Evolutionary conservation across 441 rosid genomes (phyloP).

Genomic region (Daphne laureola): DNA sequence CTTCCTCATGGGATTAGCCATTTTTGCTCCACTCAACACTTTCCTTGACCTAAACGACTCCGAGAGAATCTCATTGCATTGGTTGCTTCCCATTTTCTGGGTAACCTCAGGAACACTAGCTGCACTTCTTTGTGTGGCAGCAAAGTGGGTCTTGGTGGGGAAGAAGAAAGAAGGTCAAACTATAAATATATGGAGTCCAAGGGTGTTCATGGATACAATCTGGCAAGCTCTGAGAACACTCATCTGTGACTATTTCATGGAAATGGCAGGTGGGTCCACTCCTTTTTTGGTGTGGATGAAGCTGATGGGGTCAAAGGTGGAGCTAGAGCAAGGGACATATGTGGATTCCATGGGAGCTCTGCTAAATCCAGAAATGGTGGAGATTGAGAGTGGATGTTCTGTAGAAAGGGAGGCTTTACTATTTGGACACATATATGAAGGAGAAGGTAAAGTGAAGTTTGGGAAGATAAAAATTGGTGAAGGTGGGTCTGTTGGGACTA

Average conservation of each 20-base stretch:
- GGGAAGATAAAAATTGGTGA: slow-evolving; percentile 46
- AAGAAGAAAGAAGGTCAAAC: slow-evolving; percentile 50
- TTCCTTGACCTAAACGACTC: slow-evolving; percentile 25
- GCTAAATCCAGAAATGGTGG: slow-evolving; percentile 70
- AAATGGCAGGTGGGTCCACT: slow-evolving; percentile 41
- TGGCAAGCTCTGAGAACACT: slow-evolving; percentile 62
- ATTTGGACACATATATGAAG: slow-evolving; percentile 68
- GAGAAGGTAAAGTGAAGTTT: slow-evolving; percentile 52
- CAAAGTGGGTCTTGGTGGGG: slow-evolving; percentile 57
- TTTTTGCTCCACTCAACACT: slow-evolving; percentile 30
- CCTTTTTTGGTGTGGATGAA: slow-evolving; percentile 41
- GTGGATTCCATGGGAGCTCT: slow-evolving; percentile 58
- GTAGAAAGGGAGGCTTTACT: slow-evolving; percentile 46
- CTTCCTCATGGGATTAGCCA: slow-evolving; percentile 33
- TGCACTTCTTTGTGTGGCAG: slow-evolving; percentile 32
- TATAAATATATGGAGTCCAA: slow-evolving; percentile 41
- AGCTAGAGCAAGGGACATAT: slow-evolving; percentile 34
- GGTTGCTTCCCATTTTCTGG: slow-evolving; percentile 48
- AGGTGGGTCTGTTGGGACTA: slow-evolving; percentile 51
- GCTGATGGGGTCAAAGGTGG: slow-evolving; percentile 48
- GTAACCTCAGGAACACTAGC: slow-evolving; percentile 37
- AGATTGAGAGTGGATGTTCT: slow-evolving; percentile 48
- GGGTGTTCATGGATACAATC: slow-evolving; percentile 47
- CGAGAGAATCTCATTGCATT: slow-evolving; percentile 22
- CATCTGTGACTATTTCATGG: slow-evolving; percentile 56